Evolutionary conservation across 495 filamentous ascomycete species (phyloP), one percentile per base, ranked within the genome.

Genomic region (Cryomyces minteri): DNA sequence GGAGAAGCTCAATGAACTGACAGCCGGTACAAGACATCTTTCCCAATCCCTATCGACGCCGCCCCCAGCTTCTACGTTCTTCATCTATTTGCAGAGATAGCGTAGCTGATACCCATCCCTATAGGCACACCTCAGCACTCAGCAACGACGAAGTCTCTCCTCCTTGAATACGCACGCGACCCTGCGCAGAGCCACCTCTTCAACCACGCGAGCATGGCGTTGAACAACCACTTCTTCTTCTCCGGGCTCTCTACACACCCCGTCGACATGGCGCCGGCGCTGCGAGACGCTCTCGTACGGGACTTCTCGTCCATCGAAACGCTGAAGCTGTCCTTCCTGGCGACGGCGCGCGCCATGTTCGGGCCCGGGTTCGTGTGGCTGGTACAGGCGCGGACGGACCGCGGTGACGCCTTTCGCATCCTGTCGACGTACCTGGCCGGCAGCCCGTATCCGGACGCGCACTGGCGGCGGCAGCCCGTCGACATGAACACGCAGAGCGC

Each of bases 211-310:
- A 87, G 80, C 50, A 93, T 93, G 80, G 84, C 86, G 45, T 79
- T 83, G 68, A 95, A 96, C 74, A 95, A 95, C 69, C 77, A 90
- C 62, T 82, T 90, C 65, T 96, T 94, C 77, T 96, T 96, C 73
- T 64, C 70, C 55, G 60, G 83, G 51, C 73, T 77, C 47, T 52
- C 65, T 60, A 39, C 5, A 12, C 18, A 41, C 9, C 25, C 40
- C 40, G 8, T 41, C 28, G 39, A 5, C 31, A 41, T 48, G 11
- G 48, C 14, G 42, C 45, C 34, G 34, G 50, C 57, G 32, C 25
- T 54, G 7, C 43, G 55, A 68, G 63, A 69, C 70, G 55, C 65
- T 47, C 71, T 94, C 52, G 61, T 63, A 51, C 56, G 62, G 53
- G 73, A 75, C 43, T 96, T 94, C 65, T 77, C 80, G 54, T 84